A percentile compares a stretch with the other conserved stretches of the same genome.
phyloP scores from a whole-genome alignment of 768 basidiomycete genomes.

The Tubosaeta sp. region DNA sequence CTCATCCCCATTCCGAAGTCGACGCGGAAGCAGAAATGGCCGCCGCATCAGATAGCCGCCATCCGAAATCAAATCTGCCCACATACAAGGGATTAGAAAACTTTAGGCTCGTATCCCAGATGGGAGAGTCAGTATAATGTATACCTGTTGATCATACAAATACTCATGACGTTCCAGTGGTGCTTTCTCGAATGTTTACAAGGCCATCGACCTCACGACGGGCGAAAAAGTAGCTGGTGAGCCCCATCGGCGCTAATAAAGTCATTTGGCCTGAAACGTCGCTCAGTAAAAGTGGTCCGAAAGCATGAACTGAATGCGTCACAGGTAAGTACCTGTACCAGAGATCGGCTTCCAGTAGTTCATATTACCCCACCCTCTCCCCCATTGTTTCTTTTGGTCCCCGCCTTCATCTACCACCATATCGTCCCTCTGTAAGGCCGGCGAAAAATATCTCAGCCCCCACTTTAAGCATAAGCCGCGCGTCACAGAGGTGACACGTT shows the following conservation, averaged over 20 bases:
- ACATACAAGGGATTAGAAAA: slow-evolving; percentile 78
- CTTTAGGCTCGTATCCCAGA: slow-evolving; percentile 74
- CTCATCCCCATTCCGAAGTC: slow-evolving; percentile 22
- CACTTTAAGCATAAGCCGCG: slow-evolving; percentile 97
- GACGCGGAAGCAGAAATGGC: slow-evolving; percentile 24
- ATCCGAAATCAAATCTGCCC: slow-evolving; percentile 78
- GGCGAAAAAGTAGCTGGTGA: slow-evolving; percentile 80
- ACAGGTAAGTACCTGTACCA: slow-evolving; percentile 62
- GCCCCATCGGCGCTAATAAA: slow-evolving; percentile 9
- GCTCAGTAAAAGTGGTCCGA: slow-evolving; percentile 85
- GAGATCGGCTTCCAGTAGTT: slow-evolving; percentile 22
- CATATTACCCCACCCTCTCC: slow-evolving; percentile 19
- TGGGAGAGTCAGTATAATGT: slow-evolving; percentile 77
- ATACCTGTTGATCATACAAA: slow-evolving; percentile 2
- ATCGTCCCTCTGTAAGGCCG: slow-evolving; percentile 55
- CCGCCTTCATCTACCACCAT: slow-evolving; percentile 11
- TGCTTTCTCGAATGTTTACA: slow-evolving; percentile 99
- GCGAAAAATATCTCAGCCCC: slow-evolving; percentile 89
- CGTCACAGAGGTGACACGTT: slow-evolving; percentile 83
- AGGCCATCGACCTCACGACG: slow-evolving; percentile 72
- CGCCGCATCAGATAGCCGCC: slow-evolving; percentile 72
- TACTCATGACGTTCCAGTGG: slow-evolving; percentile 48
- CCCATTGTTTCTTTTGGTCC: slow-evolving; percentile 19
- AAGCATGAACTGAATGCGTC: slow-evolving; percentile 88
- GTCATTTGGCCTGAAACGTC: slow-evolving; percentile 10